Conservation (phyloP, 345 rosid genomes). For the Abelmoschus esculentus region DNA sequence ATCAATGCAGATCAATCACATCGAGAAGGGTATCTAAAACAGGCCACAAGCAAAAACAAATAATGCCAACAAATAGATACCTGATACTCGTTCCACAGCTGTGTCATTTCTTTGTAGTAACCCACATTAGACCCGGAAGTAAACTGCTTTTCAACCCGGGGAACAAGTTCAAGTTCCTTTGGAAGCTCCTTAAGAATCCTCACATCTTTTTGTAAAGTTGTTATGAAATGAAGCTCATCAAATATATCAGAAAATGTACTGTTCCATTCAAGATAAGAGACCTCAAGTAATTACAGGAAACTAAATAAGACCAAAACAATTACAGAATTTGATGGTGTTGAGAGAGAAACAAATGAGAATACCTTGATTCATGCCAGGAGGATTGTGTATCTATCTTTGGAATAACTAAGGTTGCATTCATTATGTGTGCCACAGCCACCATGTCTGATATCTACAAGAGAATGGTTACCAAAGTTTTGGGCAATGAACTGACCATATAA, state of each 20-base stretch:
- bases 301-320: not conserved
- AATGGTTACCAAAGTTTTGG: too few species aligned
- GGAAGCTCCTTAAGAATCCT: slow-evolving; percentile 70
- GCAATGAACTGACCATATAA: too few species aligned
- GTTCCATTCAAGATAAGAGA: slow-evolving; percentile 21
- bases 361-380: slow-evolving; percentile 94
- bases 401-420: slow-evolving; percentile 88
- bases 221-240: slow-evolving; percentile 64
- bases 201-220: slow-evolving; percentile 52
- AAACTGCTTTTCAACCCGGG: slow-evolving; percentile 84
- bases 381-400: slow-evolving; percentile 83
- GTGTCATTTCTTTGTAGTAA: slow-evolving; percentile 78
- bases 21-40: not conserved
- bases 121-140: slow-evolving; percentile 69
- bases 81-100: slow-evolving; percentile 62
- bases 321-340: not conserved
- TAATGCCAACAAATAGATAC: slow-evolving; percentile 20
- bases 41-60: not conserved
- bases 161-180: slow-evolving; percentile 53
- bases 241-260: slow-evolving; percentile 80
- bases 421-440: slow-evolving; percentile 86
- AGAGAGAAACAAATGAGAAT: slow-evolving; percentile 9
- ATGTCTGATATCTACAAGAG: slow-evolving; percentile 69
- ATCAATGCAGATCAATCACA: not conserved
- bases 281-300: slow-evolving; percentile 1